Base-by-base conservation (phyloP, 306 rosid genomes). In the Geum urbanum region DNA sequence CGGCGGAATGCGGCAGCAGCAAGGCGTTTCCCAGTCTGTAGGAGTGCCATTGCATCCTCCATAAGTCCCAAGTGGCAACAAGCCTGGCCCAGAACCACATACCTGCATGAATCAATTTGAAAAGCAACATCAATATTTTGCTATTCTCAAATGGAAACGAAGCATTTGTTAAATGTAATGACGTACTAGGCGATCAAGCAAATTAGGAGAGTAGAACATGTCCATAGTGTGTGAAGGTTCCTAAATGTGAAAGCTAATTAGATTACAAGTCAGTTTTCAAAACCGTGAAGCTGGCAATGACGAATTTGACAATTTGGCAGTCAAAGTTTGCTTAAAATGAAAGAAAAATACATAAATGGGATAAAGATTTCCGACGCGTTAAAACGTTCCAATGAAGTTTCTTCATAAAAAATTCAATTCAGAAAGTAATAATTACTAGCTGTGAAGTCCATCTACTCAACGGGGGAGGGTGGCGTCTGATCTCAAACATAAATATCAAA, bases 1-100 rank as follows among this genome's bases (percentile, higher is more conserved):
- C 95, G 97, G 60, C 99, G 91, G 69, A 91, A 91, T 9, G 99
- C 96, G 1, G 95, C 99, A 1, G 80, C 74, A 40, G 99, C 99
- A 1, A 95, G 88, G 9, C 99, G 95, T 67, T 95, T 95, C 0
- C 96, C 92, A 1, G 95, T 91, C 79, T 95, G 97, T 51, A 95
- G 97, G 49, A 95, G 99, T 60, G 85, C 92, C 95, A 95, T 89
- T 27, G 97, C 97, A 64, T 95, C 99, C 60, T 95, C 99, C 97
- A 91, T 86, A 54, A 95, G 83, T 58, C 99, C 99, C 15, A 95
- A 74, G 70, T 91, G 96, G 83, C 87, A 86, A 63, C 97, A 95
- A 24, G 99, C 99, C 83, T 87, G 88, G 8, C 96, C 99, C 80
- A 95, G 73, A 72, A 89, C 86, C 87, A 86, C 68, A 75, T 91